A percentile compares a stretch with the other conserved stretches of the same genome.
Evolutionary conservation across 495 filamentous ascomycete species (phyloP).

Genomic region (Penicillium riverlandense): DNA sequence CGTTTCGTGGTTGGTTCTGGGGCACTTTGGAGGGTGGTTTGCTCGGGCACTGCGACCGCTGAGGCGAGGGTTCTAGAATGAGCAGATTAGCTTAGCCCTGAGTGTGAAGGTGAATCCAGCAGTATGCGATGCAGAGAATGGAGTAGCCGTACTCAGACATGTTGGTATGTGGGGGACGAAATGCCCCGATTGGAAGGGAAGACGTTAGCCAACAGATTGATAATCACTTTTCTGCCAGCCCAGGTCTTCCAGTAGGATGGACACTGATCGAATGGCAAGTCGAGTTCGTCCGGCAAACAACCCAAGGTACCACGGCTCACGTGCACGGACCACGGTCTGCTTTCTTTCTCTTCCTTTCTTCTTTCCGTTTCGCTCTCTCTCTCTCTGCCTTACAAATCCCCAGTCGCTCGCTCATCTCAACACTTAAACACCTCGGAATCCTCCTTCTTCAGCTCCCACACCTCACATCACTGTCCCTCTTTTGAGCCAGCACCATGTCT

Average conservation of each 20-base stretch:
- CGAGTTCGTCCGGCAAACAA: background rate
- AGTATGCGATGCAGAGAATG: background rate
- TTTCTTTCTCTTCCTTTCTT: constrained; percentile 19
- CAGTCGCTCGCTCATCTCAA: too few relatives aligned
- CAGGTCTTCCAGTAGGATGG: too few relatives aligned
- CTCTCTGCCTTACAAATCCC: constrained; percentile 1
- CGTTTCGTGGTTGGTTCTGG: constrained; percentile 42
- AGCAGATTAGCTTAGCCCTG: background rate
- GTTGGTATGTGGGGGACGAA: background rate
- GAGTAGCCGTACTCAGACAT: constrained; percentile 26
- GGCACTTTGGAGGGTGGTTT: constrained; percentile 20
- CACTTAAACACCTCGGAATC: background rate
- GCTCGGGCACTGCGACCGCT: constrained; percentile 56
- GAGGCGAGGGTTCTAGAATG: constrained; percentile 47
- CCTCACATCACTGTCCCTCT: background rate
- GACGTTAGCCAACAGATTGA: too few relatives aligned
- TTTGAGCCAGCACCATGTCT: constrained; percentile 15
- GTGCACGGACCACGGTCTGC: constrained; percentile 5
- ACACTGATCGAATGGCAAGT: too few relatives aligned
- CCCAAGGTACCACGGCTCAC: background rate
- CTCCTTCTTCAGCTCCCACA: background rate
- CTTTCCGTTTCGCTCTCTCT: constrained; percentile 6
- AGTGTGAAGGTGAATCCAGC: background rate
- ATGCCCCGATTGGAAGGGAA: too few relatives aligned
- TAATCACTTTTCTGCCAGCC: too few relatives aligned